Evolutionary conservation across 2,329 filamentous ascomycete species (phyloP).

Genomic region (Teratosphaeria gauchensis): DNA sequence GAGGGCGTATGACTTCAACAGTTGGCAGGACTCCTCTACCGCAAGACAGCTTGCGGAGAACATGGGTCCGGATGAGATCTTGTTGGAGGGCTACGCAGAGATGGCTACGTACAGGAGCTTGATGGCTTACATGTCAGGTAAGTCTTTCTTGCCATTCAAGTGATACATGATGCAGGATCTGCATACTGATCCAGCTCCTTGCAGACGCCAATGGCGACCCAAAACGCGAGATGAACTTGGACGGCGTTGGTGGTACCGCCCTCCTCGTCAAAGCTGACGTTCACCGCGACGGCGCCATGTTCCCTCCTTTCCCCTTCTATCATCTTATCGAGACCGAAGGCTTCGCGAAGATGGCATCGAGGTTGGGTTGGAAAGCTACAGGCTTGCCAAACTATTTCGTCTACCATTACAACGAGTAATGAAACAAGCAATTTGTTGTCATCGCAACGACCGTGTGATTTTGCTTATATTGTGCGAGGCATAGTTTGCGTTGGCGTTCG

Average conservation of each 20-base stretch:
- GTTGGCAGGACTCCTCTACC: slow-evolving; percentile 81
- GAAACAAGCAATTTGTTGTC: not conserved
- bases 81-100: slow-evolving; percentile 86
- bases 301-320: slow-evolving; percentile 92
- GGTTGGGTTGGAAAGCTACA: slow-evolving; percentile 73
- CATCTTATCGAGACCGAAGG: slow-evolving; percentile 96
- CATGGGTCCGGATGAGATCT: slow-evolving; percentile 85
- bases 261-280: slow-evolving; percentile 93
- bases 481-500: not conserved
- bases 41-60: slow-evolving; percentile 64
- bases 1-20: slow-evolving; percentile 93
- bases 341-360: slow-evolving; percentile 91
- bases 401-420: slow-evolving; percentile 15
- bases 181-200: slow-evolving; percentile 7
- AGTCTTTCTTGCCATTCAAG: slow-evolving; percentile 21
- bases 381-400: slow-evolving; percentile 98
- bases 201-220: slow-evolving; percentile 23
- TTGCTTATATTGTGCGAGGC: not conserved
- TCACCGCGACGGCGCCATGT: slow-evolving; percentile 96
- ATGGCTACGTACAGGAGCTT: slow-evolving; percentile 85
- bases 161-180: slow-evolving; percentile 6
- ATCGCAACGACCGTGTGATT: not conserved
- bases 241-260: slow-evolving; percentile 89
- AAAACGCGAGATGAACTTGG: slow-evolving; percentile 50
- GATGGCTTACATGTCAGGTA: slow-evolving; percentile 72